These are phyloP conservation scores for Oryza coarctata DNA, from an alignment of 176 grass and related monocot genomes.

Conservation along the genomic window DNA sequence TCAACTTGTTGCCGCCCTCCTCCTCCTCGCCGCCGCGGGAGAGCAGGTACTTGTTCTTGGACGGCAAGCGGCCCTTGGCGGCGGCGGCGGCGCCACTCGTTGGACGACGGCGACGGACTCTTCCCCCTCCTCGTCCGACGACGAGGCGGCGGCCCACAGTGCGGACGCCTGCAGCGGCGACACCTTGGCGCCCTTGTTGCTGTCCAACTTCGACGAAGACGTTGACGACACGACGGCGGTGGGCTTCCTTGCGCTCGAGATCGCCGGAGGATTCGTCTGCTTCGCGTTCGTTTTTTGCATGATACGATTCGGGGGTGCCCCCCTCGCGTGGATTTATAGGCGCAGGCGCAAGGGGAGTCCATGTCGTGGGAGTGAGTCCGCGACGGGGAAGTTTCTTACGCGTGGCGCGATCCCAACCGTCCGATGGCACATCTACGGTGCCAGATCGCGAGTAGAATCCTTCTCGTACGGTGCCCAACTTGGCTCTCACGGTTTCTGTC, in stretches of 20 bases:
- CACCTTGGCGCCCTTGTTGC: no score
- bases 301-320: not conserved
- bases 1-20: conserved; percentile 29
- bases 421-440: not conserved
- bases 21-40: not conserved
- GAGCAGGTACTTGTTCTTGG: no score
- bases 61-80: no score
- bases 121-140: conserved; percentile 1
- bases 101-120: not conserved
- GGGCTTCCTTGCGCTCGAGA: not conserved
- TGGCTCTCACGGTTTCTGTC: conserved; percentile 19
- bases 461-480: not conserved
- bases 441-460: not conserved
- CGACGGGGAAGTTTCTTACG: no score
- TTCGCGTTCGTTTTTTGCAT: conserved; percentile 18
- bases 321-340: conserved; percentile 15
- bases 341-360: not conserved
- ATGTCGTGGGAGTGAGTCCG: not conserved
- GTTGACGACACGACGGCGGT: conserved; percentile 11
- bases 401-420: not conserved
- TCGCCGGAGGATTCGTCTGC: not conserved
- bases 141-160: not conserved
- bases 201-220: not conserved
- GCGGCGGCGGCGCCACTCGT: not conserved
- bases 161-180: no score